phyloP scores from a whole-genome alignment of 2,329 filamentous ascomycete genomes.

The Neonectria coccinea region DNA sequence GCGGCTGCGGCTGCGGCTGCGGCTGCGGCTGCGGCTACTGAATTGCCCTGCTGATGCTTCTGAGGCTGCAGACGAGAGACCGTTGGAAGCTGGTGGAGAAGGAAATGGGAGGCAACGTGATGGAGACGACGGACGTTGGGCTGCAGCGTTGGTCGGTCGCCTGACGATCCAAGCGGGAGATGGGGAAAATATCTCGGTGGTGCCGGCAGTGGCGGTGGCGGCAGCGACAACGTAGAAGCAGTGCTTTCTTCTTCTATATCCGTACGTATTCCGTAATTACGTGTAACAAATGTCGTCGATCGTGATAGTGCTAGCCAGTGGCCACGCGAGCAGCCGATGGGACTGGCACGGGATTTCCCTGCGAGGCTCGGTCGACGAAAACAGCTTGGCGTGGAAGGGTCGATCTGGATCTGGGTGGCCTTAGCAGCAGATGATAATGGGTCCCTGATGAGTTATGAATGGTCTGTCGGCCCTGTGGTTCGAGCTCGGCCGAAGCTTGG shows the following conservation, averaged over 20 bases:
- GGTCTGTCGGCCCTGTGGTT: conserved; percentile 37
- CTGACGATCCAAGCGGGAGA: conserved; percentile 21
- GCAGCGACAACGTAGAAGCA: neutral
- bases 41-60: conserved; percentile 23
- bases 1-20: conserved; percentile 20
- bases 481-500: conserved; percentile 30
- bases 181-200: conserved; percentile 7
- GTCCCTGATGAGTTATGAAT: conserved; percentile 32
- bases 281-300: neutral
- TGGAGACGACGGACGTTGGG: conserved; percentile 12
- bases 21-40: conserved; percentile 15
- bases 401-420: conserved; percentile 41
- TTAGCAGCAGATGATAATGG: conserved; percentile 1
- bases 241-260: neutral
- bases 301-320: neutral
- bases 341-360: conserved; percentile 37
- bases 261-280: neutral
- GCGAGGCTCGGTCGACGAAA: conserved; percentile 43
- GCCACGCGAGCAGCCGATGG: neutral
- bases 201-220: conserved; percentile 12
- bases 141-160: conserved; percentile 18
- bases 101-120: conserved; percentile 19
- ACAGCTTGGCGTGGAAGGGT: conserved; percentile 39
- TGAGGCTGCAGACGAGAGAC: conserved; percentile 16
- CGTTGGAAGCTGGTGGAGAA: conserved; percentile 24